phyloP scores from a whole-genome alignment of 345 rosid genomes.

The Kernera saxatilis region DNA sequence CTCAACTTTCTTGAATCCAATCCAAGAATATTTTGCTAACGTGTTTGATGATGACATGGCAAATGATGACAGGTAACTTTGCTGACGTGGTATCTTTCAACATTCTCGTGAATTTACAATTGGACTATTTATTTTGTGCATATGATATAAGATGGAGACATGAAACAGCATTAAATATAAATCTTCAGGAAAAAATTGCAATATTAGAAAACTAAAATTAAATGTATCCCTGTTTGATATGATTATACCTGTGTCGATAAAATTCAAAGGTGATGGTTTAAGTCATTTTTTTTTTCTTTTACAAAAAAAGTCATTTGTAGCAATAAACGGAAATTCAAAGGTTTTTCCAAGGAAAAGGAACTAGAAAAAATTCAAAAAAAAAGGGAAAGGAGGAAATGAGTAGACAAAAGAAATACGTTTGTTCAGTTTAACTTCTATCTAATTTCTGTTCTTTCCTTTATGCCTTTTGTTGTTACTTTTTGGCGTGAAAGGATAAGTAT shows the following conservation, averaged over 20 bases:
- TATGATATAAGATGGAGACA: neutral
- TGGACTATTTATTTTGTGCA: neutral
- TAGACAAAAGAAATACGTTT: constrained; percentile 16
- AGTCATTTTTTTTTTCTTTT: too few species aligned
- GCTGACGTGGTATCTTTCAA: neutral
- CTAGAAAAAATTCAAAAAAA: too few species aligned
- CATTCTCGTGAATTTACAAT: neutral
- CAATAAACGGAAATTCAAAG: neutral
- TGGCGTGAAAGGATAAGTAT: neutral
- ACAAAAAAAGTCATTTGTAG: too few species aligned
- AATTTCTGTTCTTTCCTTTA: constrained; percentile 1
- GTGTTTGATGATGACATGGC: neutral
- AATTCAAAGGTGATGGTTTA: too few species aligned
- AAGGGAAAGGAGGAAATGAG: neutral
- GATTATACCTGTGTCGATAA: neutral
- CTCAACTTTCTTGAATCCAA: neutral
- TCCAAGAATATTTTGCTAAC: neutral
- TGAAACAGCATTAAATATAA: neutral
- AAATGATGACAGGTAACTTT: neutral
- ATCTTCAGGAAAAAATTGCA: neutral
- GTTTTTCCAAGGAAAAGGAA: neutral
- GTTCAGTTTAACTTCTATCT: constrained; percentile 16
- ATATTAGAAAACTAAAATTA: neutral
- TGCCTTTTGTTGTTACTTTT: constrained; percentile 6
- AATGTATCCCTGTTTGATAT: neutral